phyloP scores from a whole-genome alignment of 345 rosid genomes.

The Eucalyptus grandis region DNA sequence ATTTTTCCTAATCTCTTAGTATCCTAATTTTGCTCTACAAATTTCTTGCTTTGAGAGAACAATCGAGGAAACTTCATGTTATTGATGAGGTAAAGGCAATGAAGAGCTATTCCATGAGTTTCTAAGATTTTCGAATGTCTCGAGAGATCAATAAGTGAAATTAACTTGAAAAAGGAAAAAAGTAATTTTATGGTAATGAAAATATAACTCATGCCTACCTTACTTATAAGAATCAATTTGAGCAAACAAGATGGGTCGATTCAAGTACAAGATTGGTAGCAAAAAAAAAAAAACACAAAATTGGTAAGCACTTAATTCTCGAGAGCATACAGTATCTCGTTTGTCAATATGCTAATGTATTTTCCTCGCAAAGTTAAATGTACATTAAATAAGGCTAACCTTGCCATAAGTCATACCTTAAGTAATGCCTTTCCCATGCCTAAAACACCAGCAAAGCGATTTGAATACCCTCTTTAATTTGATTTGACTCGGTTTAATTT shows the following conservation, averaged over 20 bases:
- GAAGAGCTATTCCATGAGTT: no score
- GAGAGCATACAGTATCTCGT: background rate
- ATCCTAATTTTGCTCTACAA: background rate
- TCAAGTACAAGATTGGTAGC: background rate
- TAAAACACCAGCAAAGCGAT: background rate
- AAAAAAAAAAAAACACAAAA: background rate
- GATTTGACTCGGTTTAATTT: background rate
- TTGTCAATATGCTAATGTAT: background rate
- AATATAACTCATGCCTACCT: background rate
- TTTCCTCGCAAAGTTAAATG: background rate
- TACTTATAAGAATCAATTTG: background rate
- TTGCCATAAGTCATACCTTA: background rate
- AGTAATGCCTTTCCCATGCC: background rate
- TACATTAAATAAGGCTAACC: background rate
- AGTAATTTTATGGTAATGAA: background rate
- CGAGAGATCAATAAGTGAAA: background rate
- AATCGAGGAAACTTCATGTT: background rate
- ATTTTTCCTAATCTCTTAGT: no score
- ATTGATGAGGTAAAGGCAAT: no score
- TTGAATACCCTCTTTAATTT: background rate
- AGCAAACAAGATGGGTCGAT: background rate
- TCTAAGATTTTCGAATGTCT: background rate
- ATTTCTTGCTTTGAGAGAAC: background rate
- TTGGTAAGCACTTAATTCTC: background rate
- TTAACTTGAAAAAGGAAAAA: background rate